phyloP scores from a whole-genome alignment of 1,139 yeast species.

The Blastobotrys indianensis region DNA sequence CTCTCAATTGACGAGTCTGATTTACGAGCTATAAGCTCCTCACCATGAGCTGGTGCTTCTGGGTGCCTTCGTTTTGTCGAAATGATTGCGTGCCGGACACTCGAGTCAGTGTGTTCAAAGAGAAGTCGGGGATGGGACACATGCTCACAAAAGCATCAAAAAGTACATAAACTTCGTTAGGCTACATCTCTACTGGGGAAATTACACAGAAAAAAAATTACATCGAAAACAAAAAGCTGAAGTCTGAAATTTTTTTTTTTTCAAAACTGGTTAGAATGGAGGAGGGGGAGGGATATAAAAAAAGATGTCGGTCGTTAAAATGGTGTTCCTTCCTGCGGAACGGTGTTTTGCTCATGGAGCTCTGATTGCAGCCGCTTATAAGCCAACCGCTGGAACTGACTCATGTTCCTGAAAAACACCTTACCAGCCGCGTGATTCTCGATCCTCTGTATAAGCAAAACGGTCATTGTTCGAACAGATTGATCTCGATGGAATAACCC shows the following conservation, averaged over 20 bases:
- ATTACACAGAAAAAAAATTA: not conserved
- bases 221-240: not conserved
- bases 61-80: too few relatives aligned
- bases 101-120: too few relatives aligned
- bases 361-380: constrained; percentile 23
- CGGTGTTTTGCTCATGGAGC: constrained; percentile 9
- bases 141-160: too few relatives aligned
- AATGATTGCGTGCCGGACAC: too few relatives aligned
- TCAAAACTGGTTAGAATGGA: not conserved
- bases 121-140: too few relatives aligned
- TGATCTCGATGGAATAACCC: constrained; percentile 34
- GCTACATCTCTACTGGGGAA: not conserved
- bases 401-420: constrained; percentile 26
- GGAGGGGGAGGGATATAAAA: not conserved
- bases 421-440: constrained; percentile 32
- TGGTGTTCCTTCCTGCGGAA: constrained; percentile 5
- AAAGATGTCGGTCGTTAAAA: not conserved
- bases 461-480: constrained; percentile 27
- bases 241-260: not conserved
- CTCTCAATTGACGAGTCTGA: not conserved
- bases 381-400: constrained; percentile 29
- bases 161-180: too few relatives aligned
- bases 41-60: too few relatives aligned
- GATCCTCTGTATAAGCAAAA: constrained; percentile 29
- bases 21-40: too few relatives aligned